Conservation (phyloP, 106 monocot genomes). For the Acorus gramineus region DNA sequence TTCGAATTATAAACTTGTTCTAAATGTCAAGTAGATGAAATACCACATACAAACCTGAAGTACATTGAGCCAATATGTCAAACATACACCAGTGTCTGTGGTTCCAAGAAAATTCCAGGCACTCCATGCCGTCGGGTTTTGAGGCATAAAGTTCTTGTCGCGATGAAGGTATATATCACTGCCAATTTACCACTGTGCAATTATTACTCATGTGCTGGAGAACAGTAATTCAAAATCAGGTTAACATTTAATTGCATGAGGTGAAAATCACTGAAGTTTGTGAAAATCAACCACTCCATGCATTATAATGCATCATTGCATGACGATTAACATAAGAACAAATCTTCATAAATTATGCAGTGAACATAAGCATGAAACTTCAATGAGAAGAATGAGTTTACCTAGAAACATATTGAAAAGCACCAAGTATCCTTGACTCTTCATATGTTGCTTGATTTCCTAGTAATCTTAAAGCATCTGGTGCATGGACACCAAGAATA, state of each 20-base stretch:
- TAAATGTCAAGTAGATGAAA: too few relatives aligned
- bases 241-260: too few relatives aligned
- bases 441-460: slow-evolving; percentile 68
- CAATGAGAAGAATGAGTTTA: slow-evolving; percentile 11
- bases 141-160: slow-evolving; percentile 77
- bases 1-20: too few relatives aligned
- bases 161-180: slow-evolving; percentile 92
- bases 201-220: too few relatives aligned
- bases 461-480: slow-evolving; percentile 74
- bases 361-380: background rate
- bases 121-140: slow-evolving; percentile 82
- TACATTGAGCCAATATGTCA: slow-evolving; percentile 95
- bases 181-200: background rate
- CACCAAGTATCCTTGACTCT: slow-evolving; percentile 76
- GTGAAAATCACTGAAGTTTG: too few relatives aligned
- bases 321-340: too few relatives aligned
- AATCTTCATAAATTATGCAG: too few relatives aligned
- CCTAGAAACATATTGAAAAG: slow-evolving; percentile 80
- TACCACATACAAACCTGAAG: slow-evolving; percentile 56
- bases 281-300: too few relatives aligned
- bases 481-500: slow-evolving; percentile 63
- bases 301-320: too few relatives aligned
- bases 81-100: slow-evolving; percentile 38
- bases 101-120: slow-evolving; percentile 95
- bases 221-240: too few relatives aligned